Evolutionary conservation across 805 yeast genomes (phyloP), one percentile per base, ranked within the genome.

Genomic region (Metschnikowia aberdeeniae): DNA sequence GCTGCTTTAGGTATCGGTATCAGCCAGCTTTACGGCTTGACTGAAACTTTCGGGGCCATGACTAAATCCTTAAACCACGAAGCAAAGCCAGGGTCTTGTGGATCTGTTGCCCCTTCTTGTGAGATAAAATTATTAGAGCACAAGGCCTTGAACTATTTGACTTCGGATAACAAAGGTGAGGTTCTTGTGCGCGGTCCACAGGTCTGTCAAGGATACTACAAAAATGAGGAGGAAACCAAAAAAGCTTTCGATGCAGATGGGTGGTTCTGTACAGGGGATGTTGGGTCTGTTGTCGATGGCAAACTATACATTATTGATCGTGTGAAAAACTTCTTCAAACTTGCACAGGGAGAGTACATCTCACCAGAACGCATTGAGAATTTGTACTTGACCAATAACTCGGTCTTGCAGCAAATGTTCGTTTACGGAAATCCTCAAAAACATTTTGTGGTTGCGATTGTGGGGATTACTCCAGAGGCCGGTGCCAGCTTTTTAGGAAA

Each of bases 341-440:
- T 69, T 47, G 61, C 73, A 3, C 73, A 69, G 52, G 75, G 75
- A 41, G 75, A 69, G 62, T 84, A 83, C 61, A 76, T 84, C 43
- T 84, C 89, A 1, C 86, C 88, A 17, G 92, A 84, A 57, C 82
- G 77, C 61, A 78, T 84, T 53, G 90, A 84, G 59, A 82, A 80
- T 56, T 63, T 68, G 12, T 83, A 84, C 59, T 57, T 80, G 33
- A 37, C 47, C 9, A 34, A 28, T n/a, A 36, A 40, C 26, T 35
- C 45, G 13, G 13, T 24, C 9, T 36, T 50, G 19, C 40, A 46
- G 32, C 54, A 50, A 36, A 22, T 38, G 3, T 50, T 39, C 34
- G 52, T 48, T 14, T 46, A 50, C 38, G 54, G 54, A 12, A 46
- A 50, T 36, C 37, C 50, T 11, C 40, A 34, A 30, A 34, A 32